Evolutionary conservation across 192 early-diverging fungal genomes (phyloP).

Genomic region (Chytriomyces confervae): DNA sequence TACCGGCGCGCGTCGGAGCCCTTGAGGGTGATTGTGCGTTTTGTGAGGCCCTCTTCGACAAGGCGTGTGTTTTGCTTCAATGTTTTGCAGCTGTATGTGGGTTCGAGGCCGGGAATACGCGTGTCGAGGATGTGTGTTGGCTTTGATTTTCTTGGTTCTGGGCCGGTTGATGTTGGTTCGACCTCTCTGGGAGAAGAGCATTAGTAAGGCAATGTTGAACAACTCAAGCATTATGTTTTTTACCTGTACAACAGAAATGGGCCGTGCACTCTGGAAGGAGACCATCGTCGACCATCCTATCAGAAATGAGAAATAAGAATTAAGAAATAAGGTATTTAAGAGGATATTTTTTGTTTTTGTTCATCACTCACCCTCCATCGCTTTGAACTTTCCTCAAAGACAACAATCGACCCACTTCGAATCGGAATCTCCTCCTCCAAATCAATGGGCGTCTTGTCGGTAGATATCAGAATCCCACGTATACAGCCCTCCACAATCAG

Average conservation of each 20-base stretch:
- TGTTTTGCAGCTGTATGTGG: conserved; percentile 32
- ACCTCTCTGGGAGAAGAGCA: conserved; percentile 23
- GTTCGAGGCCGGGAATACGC: conserved; percentile 32
- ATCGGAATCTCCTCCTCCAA: neutral
- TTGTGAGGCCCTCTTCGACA: conserved; percentile 24
- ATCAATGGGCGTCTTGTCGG: conserved; percentile 18
- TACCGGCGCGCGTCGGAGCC: conserved; percentile 10
- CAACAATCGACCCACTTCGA: conserved; percentile 31
- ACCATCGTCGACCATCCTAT: conserved; percentile 29
- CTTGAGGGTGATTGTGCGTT: conserved; percentile 30
- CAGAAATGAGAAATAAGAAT: too few relatives aligned
- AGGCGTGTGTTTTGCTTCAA: conserved; percentile 33
- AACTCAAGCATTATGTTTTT: neutral
- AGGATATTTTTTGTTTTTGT: neutral
- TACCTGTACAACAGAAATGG: conserved; percentile 34
- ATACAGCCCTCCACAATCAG: conserved; percentile 26
- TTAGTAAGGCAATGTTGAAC: neutral
- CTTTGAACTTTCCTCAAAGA: conserved; percentile 24
- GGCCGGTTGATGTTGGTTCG: conserved; percentile 12
- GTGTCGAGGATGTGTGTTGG: conserved; percentile 32
- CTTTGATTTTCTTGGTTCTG: conserved; percentile 21
- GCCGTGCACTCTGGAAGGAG: conserved; percentile 26
- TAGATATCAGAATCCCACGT: conserved; percentile 7
- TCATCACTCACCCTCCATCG: conserved; percentile 25
- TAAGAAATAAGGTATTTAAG: too few relatives aligned